A percentile compares a stretch with the other conserved stretches of the same genome.
These are phyloP conservation scores for Blastobotrys muscicola DNA, from an alignment of 805 yeast genomes.

Conservation along the genomic window DNA sequence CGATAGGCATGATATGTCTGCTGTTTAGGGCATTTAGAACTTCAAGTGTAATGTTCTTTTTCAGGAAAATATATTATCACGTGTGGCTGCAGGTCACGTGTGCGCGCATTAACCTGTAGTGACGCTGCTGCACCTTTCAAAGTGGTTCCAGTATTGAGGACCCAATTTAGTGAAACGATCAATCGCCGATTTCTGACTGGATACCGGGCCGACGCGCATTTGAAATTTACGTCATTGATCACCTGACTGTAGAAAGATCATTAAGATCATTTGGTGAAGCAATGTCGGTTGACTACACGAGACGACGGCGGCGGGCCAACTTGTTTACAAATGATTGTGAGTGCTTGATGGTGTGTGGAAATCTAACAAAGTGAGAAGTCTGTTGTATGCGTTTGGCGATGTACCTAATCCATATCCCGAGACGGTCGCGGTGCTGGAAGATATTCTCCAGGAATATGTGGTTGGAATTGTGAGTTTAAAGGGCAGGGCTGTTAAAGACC, in stretches of 20 bases:
- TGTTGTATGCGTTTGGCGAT: slow-evolving; percentile 68
- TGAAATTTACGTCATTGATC: not conserved
- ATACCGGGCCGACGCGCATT: too few relatives aligned
- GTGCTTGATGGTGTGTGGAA: slow-evolving; percentile 3
- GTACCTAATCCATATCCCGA: slow-evolving; percentile 57
- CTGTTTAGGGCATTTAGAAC: too few relatives aligned
- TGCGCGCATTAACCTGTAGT: not conserved
- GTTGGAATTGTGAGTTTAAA: slow-evolving; percentile 37
- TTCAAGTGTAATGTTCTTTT: too few relatives aligned
- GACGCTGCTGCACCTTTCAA: not conserved
- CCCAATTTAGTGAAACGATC: not conserved
- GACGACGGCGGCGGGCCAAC: slow-evolving; percentile 34
- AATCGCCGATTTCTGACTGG: too few relatives aligned
- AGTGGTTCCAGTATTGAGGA: not conserved
- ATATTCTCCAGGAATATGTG: slow-evolving; percentile 53
- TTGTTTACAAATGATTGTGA: slow-evolving; percentile 36
- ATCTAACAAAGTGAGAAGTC: slow-evolving; percentile 33
- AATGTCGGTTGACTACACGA: slow-evolving; percentile 6
- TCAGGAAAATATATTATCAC: not conserved
- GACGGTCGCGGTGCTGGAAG: slow-evolving; percentile 58
- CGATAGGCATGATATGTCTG: slow-evolving; percentile 9
- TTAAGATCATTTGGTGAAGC: not conserved
- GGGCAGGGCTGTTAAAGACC: too few relatives aligned
- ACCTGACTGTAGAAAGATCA: too few relatives aligned
- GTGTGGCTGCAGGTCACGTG: slow-evolving; percentile 1